A percentile compares a stretch with the other conserved stretches of the same genome.
Evolutionary conservation across 2,329 filamentous ascomycete species (phyloP).

Genomic region (Beauveria caledonica): DNA sequence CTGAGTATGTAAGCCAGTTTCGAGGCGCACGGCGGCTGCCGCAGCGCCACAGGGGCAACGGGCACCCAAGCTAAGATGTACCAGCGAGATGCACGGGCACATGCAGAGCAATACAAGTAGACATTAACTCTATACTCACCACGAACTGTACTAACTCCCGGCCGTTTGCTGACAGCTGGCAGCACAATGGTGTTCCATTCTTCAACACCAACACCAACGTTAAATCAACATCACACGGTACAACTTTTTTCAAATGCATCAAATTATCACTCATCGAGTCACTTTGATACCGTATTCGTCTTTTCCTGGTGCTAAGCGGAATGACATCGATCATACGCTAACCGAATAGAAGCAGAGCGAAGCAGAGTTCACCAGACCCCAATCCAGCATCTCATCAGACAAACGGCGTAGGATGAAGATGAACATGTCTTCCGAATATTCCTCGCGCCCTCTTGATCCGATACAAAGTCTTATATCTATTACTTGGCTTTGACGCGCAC

Average conservation of each 20-base stretch:
- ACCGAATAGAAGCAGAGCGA: not conserved
- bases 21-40: not conserved
- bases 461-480: constrained; percentile 30
- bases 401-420: not conserved
- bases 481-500: constrained; percentile 70
- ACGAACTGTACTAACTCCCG: not conserved
- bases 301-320: not conserved
- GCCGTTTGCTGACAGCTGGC: not conserved
- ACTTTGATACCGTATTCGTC: not conserved
- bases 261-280: too few species aligned
- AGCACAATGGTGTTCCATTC: not conserved
- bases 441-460: not conserved
- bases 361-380: not conserved
- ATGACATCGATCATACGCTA: not conserved
- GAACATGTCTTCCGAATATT: not conserved
- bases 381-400: not conserved
- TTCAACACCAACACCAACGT: not conserved
- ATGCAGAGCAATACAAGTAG: not conserved
- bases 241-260: not conserved
- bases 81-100: not conserved
- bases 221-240: not conserved
- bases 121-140: not conserved
- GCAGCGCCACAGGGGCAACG: constrained; percentile 4
- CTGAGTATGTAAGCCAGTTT: not conserved
- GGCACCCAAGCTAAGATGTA: not conserved